Evolutionary conservation across 768 basidiomycete genomes (phyloP).

Genomic region (Flagelloscypha sp.): DNA sequence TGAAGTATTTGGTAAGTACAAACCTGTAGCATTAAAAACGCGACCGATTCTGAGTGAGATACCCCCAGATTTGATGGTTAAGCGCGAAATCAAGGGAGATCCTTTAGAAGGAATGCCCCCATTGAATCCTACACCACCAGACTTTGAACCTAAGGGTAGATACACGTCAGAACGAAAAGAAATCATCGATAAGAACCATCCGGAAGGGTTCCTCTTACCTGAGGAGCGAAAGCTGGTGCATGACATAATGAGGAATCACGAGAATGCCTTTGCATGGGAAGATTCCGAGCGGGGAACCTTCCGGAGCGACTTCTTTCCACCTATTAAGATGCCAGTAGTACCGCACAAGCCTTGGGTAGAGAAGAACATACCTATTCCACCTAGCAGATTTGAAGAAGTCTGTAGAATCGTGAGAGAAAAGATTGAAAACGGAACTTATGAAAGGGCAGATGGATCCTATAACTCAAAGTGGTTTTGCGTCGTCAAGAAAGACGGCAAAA

Average conservation of each 20-base stretch:
- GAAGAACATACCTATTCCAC: constrained; percentile 11
- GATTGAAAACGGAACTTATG: constrained; percentile 11
- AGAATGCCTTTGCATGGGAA: constrained; percentile 28
- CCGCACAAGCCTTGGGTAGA: constrained; percentile 17
- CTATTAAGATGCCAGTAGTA: constrained; percentile 24
- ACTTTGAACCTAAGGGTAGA: constrained; percentile 10
- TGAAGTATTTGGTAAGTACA: constrained; percentile 10
- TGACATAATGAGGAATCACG: constrained; percentile 14
- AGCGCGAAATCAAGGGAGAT: constrained; percentile 15
- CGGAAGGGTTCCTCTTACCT: constrained; percentile 15
- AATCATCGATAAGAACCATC: constrained; percentile 11
- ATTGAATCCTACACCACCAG: constrained; percentile 11
- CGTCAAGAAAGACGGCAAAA: constrained; percentile 17
- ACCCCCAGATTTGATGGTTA: constrained; percentile 15
- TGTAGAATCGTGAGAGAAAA: constrained; percentile 11
- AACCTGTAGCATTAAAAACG: constrained; percentile 12
- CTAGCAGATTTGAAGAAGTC: constrained; percentile 11
- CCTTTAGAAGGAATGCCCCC: constrained; percentile 14
- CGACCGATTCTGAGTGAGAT: constrained; percentile 13
- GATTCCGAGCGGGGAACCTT: constrained; percentile 28
- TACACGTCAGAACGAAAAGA: constrained; percentile 15
- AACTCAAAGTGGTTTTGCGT: constrained; percentile 26
- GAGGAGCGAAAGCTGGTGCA: constrained; percentile 19
- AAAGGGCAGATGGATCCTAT: constrained; percentile 13
- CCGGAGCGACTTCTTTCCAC: constrained; percentile 22